A percentile compares a stretch with the other conserved stretches of the same genome.
Conservation (phyloP, 352 stramenopile species). For the Phytophthora sojae region DNA sequence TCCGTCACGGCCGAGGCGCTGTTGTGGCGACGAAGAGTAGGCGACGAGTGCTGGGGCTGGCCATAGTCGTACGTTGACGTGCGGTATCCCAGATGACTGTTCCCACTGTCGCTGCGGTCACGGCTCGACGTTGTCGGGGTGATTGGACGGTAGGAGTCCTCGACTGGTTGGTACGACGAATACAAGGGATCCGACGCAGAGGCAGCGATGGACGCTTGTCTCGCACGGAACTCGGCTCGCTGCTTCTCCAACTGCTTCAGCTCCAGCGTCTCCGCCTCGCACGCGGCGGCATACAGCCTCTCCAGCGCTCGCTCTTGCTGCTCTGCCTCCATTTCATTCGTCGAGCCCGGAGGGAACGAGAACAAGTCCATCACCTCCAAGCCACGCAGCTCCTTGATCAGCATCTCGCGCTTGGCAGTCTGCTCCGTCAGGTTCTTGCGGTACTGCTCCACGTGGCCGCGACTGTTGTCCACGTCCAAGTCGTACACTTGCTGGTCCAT, state of each 20-base stretch:
- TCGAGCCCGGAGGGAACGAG: conserved; percentile 43
- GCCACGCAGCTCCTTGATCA: conserved; percentile 58
- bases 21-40: conserved; percentile 56
- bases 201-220: conserved; percentile 34
- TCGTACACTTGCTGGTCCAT: conserved; percentile 86
- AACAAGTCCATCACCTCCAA: conserved; percentile 63
- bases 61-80: conserved; percentile 26
- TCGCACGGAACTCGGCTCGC: conserved; percentile 46
- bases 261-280: conserved; percentile 61
- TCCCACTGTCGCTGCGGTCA: conserved; percentile 31
- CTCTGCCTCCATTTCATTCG: conserved; percentile 37
- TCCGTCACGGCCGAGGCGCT: conserved; percentile 40
- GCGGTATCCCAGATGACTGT: conserved; percentile 36
- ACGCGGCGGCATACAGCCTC: conserved; percentile 59
- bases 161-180: conserved; percentile 24
- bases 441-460: conserved; percentile 82
- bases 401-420: conserved; percentile 61
- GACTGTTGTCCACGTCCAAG: conserved; percentile 73
- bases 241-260: conserved; percentile 62
- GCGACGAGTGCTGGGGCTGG: conserved; percentile 22
- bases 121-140: conserved; percentile 33
- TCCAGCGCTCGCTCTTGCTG: conserved; percentile 62
- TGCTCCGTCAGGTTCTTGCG: conserved; percentile 76
- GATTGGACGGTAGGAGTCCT: conserved; percentile 28
- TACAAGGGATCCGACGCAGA: conserved; percentile 43